These are phyloP conservation scores for Fusarium chaquense DNA, from an alignment of 2,329 filamentous ascomycete genomes.

Conservation along the genomic window DNA sequence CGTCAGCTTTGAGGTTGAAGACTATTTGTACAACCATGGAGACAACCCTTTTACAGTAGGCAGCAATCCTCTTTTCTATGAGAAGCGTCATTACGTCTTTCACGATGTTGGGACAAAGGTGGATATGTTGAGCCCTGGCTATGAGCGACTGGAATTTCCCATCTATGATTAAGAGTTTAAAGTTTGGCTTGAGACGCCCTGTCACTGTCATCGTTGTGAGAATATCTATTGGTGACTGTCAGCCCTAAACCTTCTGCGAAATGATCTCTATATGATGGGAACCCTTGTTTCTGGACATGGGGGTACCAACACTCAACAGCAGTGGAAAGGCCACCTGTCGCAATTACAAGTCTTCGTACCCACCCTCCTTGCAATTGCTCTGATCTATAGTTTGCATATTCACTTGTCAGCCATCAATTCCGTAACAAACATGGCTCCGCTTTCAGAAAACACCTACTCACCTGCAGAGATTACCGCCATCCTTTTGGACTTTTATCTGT, in stretches of 20 bases:
- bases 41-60: no score
- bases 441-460: conserved; percentile 6
- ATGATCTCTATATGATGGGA: neutral
- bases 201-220: no score
- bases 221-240: no score
- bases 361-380: neutral
- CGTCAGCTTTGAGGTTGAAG: neutral
- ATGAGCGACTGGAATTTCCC: no score
- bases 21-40: conserved; percentile 1
- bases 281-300: neutral
- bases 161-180: no score
- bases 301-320: neutral
- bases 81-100: no score
- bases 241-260: no score
- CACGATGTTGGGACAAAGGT: no score
- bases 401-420: neutral
- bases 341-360: neutral
- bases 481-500: conserved; percentile 6
- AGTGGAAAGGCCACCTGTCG: neutral
- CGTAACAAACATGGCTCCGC: neutral
- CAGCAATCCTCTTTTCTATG: no score
- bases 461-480: neutral
- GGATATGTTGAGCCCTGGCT: no score
- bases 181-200: no score
- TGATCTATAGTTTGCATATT: neutral